Percentiles rank a stretch among this genome's conserved stretches.
phyloP scores from a whole-genome alignment of 768 basidiomycete species.

The Atractiella rhizophila region DNA sequence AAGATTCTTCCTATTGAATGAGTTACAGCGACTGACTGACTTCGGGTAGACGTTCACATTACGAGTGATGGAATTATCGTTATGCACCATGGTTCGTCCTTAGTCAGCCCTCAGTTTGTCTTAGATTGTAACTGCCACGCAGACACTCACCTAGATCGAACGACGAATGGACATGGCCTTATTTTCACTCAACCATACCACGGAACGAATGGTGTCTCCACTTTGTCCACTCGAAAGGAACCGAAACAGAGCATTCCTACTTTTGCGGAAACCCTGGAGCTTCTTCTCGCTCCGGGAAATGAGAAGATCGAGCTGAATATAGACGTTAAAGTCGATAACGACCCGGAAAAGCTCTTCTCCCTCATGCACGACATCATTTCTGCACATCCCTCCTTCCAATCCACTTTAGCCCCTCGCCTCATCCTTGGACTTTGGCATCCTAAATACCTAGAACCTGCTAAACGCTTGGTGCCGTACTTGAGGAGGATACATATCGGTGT shows the following conservation, averaged over 20 bases:
- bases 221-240: slow-evolving; percentile 19
- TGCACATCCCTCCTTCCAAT: slow-evolving; percentile 44
- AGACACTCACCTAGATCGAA: slow-evolving; percentile 38
- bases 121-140: slow-evolving; percentile 9
- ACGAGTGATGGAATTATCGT: background rate
- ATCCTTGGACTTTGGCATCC: slow-evolving; percentile 79
- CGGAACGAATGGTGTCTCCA: slow-evolving; percentile 47
- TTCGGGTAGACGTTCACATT: background rate
- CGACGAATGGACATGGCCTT: slow-evolving; percentile 47
- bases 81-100: background rate
- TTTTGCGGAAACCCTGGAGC: slow-evolving; percentile 53
- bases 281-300: too few species aligned
- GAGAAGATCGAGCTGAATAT: slow-evolving; percentile 32
- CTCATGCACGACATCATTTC: slow-evolving; percentile 47
- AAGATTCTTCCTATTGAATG: too few species aligned
- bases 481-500: slow-evolving; percentile 61
- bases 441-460: slow-evolving; percentile 53
- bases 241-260: slow-evolving; percentile 67
- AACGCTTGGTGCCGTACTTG: slow-evolving; percentile 51
- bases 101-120: background rate
- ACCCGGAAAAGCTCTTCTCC: slow-evolving; percentile 57
- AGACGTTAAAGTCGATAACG: slow-evolving; percentile 81
- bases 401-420: slow-evolving; percentile 48
- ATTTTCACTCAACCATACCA: slow-evolving; percentile 46
- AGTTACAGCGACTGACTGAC: too few species aligned